Evolutionary conservation across 257 asterid species (phyloP).

Genomic region (Solanum pennellii): DNA sequence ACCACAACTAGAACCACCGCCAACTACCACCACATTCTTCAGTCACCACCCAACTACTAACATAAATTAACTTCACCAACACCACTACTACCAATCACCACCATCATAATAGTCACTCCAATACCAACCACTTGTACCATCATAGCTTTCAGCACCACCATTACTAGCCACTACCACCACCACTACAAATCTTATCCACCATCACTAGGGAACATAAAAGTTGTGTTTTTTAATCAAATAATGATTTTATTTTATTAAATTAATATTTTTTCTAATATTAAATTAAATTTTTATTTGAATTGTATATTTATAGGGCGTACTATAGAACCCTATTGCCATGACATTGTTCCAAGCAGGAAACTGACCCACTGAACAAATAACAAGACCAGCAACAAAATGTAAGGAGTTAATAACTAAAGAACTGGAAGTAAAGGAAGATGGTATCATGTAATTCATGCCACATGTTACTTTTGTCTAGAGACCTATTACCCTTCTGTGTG

Average conservation of each 20-base stretch:
- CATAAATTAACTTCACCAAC: background rate
- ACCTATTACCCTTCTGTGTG: background rate
- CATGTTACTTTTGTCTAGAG: background rate
- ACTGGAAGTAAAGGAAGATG: background rate
- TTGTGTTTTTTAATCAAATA: background rate
- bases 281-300: background rate
- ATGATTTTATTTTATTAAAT: background rate
- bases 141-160: background rate
- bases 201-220: background rate
- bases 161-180: background rate
- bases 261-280: background rate
- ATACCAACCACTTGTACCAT: background rate
- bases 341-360: background rate
- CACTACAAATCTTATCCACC: background rate
- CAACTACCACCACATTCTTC: background rate
- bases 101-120: background rate
- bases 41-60: background rate
- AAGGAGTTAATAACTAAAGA: background rate
- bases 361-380: background rate
- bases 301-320: background rate
- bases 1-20: background rate
- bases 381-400: background rate
- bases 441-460: background rate
- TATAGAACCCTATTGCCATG: background rate
- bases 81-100: background rate